phyloP scores from a whole-genome alignment of 139 green algal genomes.

The Zygnema cylindricum region DNA sequence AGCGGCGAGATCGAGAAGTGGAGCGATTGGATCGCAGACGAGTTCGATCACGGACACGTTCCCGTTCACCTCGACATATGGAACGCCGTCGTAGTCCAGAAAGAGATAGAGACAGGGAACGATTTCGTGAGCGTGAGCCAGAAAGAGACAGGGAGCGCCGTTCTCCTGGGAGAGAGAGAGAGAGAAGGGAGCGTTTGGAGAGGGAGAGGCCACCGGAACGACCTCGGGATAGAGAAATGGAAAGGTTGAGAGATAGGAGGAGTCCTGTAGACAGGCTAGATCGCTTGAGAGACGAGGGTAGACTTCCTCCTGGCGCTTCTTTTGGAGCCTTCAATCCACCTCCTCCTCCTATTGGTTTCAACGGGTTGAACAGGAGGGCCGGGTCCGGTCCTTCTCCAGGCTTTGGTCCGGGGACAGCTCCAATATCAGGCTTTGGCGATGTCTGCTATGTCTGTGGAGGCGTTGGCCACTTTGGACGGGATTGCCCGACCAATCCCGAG shows the following conservation, averaged over 20 bases:
- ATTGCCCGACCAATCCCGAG: conserved; percentile 46
- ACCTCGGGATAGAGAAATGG: not conserved
- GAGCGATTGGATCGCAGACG: conserved; percentile 12
- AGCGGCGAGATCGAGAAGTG: not conserved
- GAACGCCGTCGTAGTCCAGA: not conserved
- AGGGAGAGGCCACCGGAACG: not conserved
- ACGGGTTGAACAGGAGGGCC: not conserved
- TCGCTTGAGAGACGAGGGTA: not conserved
- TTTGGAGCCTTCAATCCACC: not conserved
- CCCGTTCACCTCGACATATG: not conserved
- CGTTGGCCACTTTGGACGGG: conserved; percentile 35
- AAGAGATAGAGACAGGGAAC: conserved; percentile 10
- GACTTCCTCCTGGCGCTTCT: not conserved
- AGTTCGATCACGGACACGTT: not conserved
- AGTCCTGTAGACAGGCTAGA: not conserved
- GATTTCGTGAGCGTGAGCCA: conserved; percentile 1
- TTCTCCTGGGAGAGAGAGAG: not conserved
- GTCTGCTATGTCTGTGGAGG: conserved; percentile 38
- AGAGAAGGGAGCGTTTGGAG: not conserved
- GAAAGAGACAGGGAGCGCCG: not conserved
- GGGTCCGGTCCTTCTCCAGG: not conserved
- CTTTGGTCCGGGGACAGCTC: not conserved
- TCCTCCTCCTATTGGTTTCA: not conserved
- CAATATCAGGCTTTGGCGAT: conserved; percentile 19
- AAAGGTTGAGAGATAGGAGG: not conserved